A percentile compares a stretch with the other conserved stretches of the same genome.
Evolutionary conservation across 2,329 filamentous ascomycete genomes (phyloP).

Genomic region (Apiospora aurea): DNA sequence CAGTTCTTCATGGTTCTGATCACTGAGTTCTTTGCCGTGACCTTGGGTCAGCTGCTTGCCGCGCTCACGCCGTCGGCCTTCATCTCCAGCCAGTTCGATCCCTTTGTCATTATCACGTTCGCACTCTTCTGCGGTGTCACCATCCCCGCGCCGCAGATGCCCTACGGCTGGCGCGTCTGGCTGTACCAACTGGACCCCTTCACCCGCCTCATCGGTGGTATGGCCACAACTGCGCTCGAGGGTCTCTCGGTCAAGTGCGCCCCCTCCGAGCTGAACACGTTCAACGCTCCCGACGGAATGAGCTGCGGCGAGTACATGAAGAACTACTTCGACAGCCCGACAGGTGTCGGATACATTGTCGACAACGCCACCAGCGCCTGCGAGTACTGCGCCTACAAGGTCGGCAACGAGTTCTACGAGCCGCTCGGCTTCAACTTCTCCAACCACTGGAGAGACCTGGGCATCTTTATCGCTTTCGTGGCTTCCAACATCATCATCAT

Average conservation of each 20-base stretch:
- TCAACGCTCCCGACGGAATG: conserved; percentile 69
- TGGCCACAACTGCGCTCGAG: conserved; percentile 80
- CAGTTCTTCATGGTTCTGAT: conserved; percentile 87
- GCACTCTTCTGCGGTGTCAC: conserved; percentile 88
- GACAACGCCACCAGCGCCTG: conserved; percentile 71
- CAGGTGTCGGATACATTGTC: conserved; percentile 76
- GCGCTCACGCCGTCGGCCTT: conserved; percentile 80
- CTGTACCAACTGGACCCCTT: conserved; percentile 85
- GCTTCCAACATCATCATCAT: conserved; percentile 76
- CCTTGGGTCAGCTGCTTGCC: conserved; percentile 77
- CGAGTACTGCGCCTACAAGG: conserved; percentile 81
- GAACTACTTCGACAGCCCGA: conserved; percentile 66
- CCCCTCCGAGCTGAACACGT: conserved; percentile 68
- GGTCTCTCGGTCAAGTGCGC: conserved; percentile 68
- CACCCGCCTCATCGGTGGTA: conserved; percentile 80
- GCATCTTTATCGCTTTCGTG: conserved; percentile 79
- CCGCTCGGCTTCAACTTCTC: conserved; percentile 71
- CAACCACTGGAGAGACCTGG: conserved; percentile 81
- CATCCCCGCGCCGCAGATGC: conserved; percentile 79
- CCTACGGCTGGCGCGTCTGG: conserved; percentile 80
- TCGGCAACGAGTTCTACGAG: conserved; percentile 82
- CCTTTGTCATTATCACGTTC: conserved; percentile 83
- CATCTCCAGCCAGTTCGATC: conserved; percentile 81
- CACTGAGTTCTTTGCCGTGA: conserved; percentile 85
- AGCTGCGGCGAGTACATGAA: conserved; percentile 80